phyloP scores from a whole-genome alignment of 2,329 filamentous ascomycete genomes.

The Xylaria multiplex region DNA sequence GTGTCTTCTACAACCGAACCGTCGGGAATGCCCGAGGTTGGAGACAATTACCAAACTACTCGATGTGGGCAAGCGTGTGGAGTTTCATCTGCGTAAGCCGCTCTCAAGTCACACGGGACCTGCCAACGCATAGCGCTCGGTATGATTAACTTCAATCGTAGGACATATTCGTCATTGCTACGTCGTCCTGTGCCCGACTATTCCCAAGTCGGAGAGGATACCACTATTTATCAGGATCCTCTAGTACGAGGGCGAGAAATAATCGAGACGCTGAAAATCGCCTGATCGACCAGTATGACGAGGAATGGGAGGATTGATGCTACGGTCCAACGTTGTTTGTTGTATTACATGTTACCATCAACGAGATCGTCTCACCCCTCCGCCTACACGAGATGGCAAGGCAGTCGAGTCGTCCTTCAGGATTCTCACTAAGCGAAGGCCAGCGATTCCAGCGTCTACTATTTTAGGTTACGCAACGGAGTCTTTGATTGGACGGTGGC shows the following conservation, averaged over 20 bases:
- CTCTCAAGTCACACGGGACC: constrained; percentile 18
- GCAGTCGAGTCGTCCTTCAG: constrained; percentile 26
- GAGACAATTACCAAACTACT: constrained; percentile 95
- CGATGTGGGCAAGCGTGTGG: constrained; percentile 88
- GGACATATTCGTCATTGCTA: constrained; percentile 74
- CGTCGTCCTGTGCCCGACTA: constrained; percentile 74
- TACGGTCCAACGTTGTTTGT: constrained; percentile 25
- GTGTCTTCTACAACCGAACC: constrained; percentile 93
- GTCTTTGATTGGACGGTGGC: constrained; percentile 19
- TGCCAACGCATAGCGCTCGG: constrained; percentile 22
- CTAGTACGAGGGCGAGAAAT: constrained; percentile 57
- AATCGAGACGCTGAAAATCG: constrained; percentile 86
- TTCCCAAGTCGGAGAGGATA: constrained; percentile 75
- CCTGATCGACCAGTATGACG: constrained; percentile 93
- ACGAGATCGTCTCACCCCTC: constrained; percentile 17
- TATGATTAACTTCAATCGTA: constrained; percentile 47
- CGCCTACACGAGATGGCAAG: constrained; percentile 4
- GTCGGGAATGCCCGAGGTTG: constrained; percentile 94
- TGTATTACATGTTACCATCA: constrained; percentile 35
- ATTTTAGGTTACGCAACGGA: constrained; percentile 30
- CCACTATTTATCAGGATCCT: constrained; percentile 67
- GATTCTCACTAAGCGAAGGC: constrained; percentile 21
- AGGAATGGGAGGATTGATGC: constrained; percentile 88
- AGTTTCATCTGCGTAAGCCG: constrained; percentile 80
- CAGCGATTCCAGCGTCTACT: constrained; percentile 21